These are phyloP conservation scores for Triglochin maritima DNA, from an alignment of 106 monocot genomes.

Conservation along the genomic window DNA sequence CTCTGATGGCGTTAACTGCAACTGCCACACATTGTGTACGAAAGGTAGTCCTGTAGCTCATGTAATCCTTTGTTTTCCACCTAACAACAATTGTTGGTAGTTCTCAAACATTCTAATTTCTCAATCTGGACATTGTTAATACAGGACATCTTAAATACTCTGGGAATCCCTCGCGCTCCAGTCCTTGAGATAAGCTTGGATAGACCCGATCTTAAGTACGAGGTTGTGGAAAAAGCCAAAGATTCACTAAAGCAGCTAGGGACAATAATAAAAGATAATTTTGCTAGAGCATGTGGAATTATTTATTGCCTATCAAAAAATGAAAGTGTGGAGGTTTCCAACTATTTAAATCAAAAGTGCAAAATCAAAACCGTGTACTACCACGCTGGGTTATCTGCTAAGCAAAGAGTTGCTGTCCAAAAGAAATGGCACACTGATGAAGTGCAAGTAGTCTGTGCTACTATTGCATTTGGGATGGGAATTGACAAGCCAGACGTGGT, in stretches of 20 bases:
- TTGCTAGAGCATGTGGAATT: constrained; percentile 73
- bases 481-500: constrained; percentile 99
- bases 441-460: constrained; percentile 81
- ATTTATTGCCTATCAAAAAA: constrained; percentile 93
- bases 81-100: neutral
- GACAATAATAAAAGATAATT: constrained; percentile 59
- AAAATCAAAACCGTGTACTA: constrained; percentile 68
- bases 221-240: constrained; percentile 61
- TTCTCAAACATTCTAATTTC: neutral
- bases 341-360: constrained; percentile 64
- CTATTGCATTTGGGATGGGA: constrained; percentile 99
- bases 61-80: neutral
- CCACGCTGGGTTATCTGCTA: constrained; percentile 82
- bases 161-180: constrained; percentile 65
- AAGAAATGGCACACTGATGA: constrained; percentile 87
- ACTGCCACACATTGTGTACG: constrained; percentile 76
- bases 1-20: constrained; percentile 91
- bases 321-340: constrained; percentile 66
- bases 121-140: neutral
- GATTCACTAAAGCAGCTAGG: constrained; percentile 81
- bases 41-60: constrained; percentile 30
- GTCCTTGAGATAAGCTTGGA: constrained; percentile 89
- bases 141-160: constrained; percentile 70
- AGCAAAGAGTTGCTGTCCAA: constrained; percentile 65
- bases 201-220: constrained; percentile 78